These are phyloP conservation scores for Coemansia sp. DNA, from an alignment of 192 early-diverging fungal genomes.

Conservation along the genomic window DNA sequence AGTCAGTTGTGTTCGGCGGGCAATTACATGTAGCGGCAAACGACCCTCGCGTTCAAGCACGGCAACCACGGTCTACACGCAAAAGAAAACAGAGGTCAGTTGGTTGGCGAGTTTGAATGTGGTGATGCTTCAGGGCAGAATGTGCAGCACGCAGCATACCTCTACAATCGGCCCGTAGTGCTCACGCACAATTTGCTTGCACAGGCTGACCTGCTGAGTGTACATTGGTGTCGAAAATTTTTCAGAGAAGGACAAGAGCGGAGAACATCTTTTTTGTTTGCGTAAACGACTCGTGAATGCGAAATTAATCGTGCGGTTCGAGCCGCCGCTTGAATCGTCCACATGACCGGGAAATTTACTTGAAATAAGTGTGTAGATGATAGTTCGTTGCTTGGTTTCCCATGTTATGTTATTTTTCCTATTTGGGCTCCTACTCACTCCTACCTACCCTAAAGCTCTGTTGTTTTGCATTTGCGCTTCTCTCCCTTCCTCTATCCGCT, in stretches of 20 bases:
- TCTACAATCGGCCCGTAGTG: conserved; percentile 79
- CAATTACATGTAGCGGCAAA: conserved; percentile 55
- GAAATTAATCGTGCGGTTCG: too few relatives aligned
- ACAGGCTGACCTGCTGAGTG: conserved; percentile 41
- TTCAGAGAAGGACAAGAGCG: too few relatives aligned
- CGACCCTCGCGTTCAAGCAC: conserved; percentile 60
- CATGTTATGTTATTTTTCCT: too few relatives aligned
- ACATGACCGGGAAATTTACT: too few relatives aligned
- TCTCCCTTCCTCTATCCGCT: background rate
- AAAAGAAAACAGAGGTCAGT: background rate
- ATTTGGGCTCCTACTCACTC: too few relatives aligned
- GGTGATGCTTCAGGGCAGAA: background rate
- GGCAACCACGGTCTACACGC: conserved; percentile 19
- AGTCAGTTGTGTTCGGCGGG: conserved; percentile 51
- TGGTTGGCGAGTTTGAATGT: background rate
- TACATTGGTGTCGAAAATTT: too few relatives aligned
- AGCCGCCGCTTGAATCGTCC: too few relatives aligned
- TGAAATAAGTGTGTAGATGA: too few relatives aligned
- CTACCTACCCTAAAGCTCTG: background rate
- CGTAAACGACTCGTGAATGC: background rate
- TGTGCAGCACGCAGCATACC: conserved; percentile 30
- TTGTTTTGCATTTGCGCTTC: background rate
- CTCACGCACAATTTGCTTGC: conserved; percentile 61
- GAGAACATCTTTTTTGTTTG: background rate
- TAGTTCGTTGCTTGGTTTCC: too few relatives aligned